Evolutionary conservation across 2,329 filamentous ascomycete genomes (phyloP).

Genomic region (Byssochlamys sp.): DNA sequence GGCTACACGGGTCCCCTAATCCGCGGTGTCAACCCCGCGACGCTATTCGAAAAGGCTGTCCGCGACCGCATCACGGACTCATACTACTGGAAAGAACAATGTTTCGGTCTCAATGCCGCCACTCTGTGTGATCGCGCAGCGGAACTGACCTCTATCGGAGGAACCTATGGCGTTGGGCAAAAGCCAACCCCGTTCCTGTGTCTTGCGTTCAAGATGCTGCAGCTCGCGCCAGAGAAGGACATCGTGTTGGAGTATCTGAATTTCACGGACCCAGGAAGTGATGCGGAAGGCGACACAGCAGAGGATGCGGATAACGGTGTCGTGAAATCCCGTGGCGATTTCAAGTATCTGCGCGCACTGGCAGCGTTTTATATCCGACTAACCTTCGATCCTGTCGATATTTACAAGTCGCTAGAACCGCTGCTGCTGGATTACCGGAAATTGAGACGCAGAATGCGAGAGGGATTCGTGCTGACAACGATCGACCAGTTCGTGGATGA

Average conservation of each 20-base stretch:
- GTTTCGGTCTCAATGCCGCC: constrained; percentile 80
- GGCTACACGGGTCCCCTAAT: constrained; percentile 67
- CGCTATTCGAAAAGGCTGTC: constrained; percentile 88
- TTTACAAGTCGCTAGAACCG: constrained; percentile 72
- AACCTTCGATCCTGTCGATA: constrained; percentile 70
- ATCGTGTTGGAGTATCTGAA: constrained; percentile 71
- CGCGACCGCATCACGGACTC: constrained; percentile 89
- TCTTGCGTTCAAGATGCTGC: constrained; percentile 85
- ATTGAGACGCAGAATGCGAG: constrained; percentile 64
- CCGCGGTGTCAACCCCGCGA: constrained; percentile 87
- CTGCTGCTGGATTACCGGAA: constrained; percentile 75
- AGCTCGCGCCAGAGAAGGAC: constrained; percentile 70
- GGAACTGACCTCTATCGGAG: constrained; percentile 73
- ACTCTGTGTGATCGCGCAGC: constrained; percentile 80
- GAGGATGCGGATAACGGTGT: constrained; percentile 18
- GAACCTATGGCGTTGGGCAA: constrained; percentile 74
- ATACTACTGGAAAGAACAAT: constrained; percentile 98
- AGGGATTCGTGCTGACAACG: constrained; percentile 65
- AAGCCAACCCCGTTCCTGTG: constrained; percentile 86
- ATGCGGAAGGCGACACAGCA: constrained; percentile 16
- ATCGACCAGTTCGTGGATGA: constrained; percentile 94
- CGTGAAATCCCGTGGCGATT: constrained; percentile 35
- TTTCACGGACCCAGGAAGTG: constrained; percentile 62
- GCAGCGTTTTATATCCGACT: constrained; percentile 89
- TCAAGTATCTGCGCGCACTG: constrained; percentile 74